These are phyloP conservation scores for Zygotorulaspora chibaensis DNA, from an alignment of 805 yeast genomes.

Conservation along the genomic window DNA sequence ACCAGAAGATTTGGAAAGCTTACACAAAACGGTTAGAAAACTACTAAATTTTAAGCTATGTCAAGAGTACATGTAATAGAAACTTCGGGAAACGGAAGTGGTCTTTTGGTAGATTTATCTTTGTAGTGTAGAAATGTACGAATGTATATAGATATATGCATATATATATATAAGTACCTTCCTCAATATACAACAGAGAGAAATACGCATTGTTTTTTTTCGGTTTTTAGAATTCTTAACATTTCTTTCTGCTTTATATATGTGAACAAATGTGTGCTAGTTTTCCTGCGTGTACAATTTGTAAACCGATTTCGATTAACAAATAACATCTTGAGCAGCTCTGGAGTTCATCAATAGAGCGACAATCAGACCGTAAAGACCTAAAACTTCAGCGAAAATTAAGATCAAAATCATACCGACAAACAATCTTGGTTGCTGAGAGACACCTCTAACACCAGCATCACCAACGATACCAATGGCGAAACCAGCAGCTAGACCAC, in stretches of 20 bases:
- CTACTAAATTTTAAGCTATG: conserved; percentile 28
- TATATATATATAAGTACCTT: not conserved
- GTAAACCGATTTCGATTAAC: conserved; percentile 48
- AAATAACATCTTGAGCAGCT: conserved; percentile 87
- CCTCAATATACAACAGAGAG: not conserved
- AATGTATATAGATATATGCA: not conserved
- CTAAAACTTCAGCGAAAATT: conserved; percentile 98
- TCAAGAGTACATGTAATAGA: conserved; percentile 28
- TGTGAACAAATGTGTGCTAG: not conserved
- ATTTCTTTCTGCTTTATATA: too few relatives aligned
- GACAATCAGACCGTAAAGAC: conserved; percentile 97
- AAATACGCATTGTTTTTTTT: too few relatives aligned
- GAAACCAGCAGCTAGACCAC: conserved; percentile 97
- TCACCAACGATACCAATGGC: conserved; percentile 99
- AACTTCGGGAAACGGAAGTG: not conserved
- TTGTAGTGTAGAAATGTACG: not conserved
- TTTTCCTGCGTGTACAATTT: not conserved
- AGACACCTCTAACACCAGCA: conserved; percentile 98
- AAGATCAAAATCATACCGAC: conserved; percentile 98
- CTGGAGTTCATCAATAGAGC: conserved; percentile 96
- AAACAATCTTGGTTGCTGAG: conserved; percentile 96
- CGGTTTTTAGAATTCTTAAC: too few relatives aligned
- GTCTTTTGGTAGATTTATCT: conserved; percentile 1
- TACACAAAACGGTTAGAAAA: conserved; percentile 21
- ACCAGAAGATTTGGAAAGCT: conserved; percentile 17